Base-by-base conservation (phyloP, 1,139 yeast genomes). In the Geotrichum bryndzae region DNA sequence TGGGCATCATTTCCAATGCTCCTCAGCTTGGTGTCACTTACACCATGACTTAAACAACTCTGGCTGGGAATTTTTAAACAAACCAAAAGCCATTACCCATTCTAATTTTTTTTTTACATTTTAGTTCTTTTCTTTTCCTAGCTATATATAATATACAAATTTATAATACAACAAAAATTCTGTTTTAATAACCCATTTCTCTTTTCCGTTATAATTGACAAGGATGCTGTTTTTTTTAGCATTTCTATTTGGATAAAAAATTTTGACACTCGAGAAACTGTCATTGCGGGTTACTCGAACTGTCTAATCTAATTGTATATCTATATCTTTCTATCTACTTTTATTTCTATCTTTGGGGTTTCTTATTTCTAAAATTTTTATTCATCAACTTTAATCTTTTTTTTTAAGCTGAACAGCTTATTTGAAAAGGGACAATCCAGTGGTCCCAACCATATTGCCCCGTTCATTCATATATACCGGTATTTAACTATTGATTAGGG, bases 1-100 rank as follows among this genome's bases (percentile, higher is more conserved):
- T 83, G 69, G 91, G 82, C 53, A 84, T 87, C 63, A 82, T 87
- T 61, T 71, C 86, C 65, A 82, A 87, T 66, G 87, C 92, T 57
- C 92, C 94, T 64, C 78, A 79, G 61, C 75, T 75, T 64, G 85
- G 84, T 27, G 78, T 72, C 10, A 65, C 25, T 33, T 65, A 65
- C 61, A 29, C 29, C 10, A 62, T 62, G 64, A 55, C 51, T 27
- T 54, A 41, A 53, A 7, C 18, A 15, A 15, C 10, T 8, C 23
- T n/a, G 23, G 7, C n/a, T n/a, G 48, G 13, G 1, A n/a, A n/a
- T 13, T 38, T 38, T 41, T n/a, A n/a, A 7, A n/a, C n/a, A 41
- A 41, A 41, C 11, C n/a, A 41, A 41, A 15, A 41, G 13, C n/a
- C 10, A 38, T n/a, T 15, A 35, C 45, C 33, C 2, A 6, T 29